A percentile compares a stretch with the other conserved stretches of the same genome.
These are phyloP conservation scores for Tetragonia tetragonoides DNA, from an alignment of 148 eudicot genomes.

Conservation along the genomic window DNA sequence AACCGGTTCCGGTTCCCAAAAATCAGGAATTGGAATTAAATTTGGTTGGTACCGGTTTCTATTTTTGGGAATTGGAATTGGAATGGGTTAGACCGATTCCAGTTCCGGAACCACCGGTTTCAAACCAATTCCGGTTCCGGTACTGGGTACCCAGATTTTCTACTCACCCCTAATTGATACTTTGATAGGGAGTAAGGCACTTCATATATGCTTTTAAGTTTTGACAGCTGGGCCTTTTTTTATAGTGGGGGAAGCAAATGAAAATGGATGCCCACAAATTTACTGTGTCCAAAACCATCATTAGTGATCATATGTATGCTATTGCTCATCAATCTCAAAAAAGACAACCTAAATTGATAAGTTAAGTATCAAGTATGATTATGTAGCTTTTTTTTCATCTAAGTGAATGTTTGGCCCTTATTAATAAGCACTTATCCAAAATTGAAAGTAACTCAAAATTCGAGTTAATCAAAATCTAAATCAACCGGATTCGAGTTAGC, in stretches of 20 bases:
- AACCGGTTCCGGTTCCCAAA: no score
- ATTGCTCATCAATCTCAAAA: slow-evolving; percentile 12
- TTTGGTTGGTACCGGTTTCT: no score
- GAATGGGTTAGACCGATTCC: no score
- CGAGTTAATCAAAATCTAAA: no score
- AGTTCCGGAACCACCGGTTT: no score
- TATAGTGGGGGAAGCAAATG: background rate
- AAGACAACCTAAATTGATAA: slow-evolving; percentile 5
- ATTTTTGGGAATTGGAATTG: no score
- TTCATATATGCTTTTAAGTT: background rate
- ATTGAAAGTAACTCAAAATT: background rate
- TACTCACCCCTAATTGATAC: no score
- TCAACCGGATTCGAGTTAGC: no score
- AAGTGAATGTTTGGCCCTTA: no score
- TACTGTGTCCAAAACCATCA: slow-evolving; percentile 16
- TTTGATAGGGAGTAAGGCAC: background rate
- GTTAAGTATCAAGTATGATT: slow-evolving; percentile 10
- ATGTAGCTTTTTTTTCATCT: background rate
- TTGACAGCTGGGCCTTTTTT: slow-evolving; percentile 11
- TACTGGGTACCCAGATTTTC: no score
- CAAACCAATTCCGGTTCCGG: no score
- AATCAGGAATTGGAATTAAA: no score
- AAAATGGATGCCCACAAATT: slow-evolving; percentile 2
- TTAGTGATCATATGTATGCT: slow-evolving; percentile 24
- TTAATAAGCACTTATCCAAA: background rate